Conservation (phyloP, 306 rosid genomes). For the Citrullus colocynthis region DNA sequence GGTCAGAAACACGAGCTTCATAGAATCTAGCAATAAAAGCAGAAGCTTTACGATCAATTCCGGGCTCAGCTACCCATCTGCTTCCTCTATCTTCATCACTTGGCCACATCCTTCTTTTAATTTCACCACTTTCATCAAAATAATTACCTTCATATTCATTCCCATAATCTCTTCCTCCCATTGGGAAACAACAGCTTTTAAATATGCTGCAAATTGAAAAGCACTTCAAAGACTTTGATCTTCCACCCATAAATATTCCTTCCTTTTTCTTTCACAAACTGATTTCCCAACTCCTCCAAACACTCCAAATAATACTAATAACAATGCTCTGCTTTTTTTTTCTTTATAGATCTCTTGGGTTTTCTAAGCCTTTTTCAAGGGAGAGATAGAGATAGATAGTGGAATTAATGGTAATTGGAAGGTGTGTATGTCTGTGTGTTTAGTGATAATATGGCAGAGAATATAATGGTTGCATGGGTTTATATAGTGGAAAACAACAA, state of each 20-base stretch:
- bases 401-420: neutral
- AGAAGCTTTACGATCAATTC: slow-evolving; percentile 68
- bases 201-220: slow-evolving; percentile 55
- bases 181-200: slow-evolving; percentile 57
- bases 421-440: no score
- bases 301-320: no score
- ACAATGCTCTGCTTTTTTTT: no score
- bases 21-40: slow-evolving; percentile 73
- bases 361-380: neutral
- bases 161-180: slow-evolving; percentile 16
- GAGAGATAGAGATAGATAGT: neutral
- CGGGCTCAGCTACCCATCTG: slow-evolving; percentile 84
- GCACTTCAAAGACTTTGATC: slow-evolving; percentile 25
- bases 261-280: no score
- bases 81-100: slow-evolving; percentile 62
- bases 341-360: neutral
- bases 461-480: neutral
- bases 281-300: no score
- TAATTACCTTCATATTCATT: slow-evolving; percentile 11
- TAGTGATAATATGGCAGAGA: neutral
- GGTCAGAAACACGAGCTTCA: slow-evolving; percentile 37
- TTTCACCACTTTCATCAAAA: slow-evolving; percentile 34
- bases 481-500: neutral
- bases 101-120: slow-evolving; percentile 43
- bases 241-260: slow-evolving; percentile 11